A percentile compares a stretch with the other conserved stretches of the same genome.
These are phyloP conservation scores for Colletotrichum nymphaeae DNA, from an alignment of 2,329 filamentous ascomycete species.

Conservation along the genomic window DNA sequence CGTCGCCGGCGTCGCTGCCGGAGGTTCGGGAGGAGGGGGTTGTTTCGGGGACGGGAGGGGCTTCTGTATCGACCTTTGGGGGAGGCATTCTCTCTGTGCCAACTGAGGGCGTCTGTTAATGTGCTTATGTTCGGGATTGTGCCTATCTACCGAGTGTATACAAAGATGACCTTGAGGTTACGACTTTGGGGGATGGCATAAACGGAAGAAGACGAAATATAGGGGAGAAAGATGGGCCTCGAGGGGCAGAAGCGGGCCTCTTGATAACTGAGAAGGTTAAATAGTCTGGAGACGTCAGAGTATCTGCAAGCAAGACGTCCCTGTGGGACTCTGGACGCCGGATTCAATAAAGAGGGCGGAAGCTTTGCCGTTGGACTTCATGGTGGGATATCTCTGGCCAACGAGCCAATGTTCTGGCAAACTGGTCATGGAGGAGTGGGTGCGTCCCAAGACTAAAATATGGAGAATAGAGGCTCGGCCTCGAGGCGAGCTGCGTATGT, in stretches of 20 bases:
- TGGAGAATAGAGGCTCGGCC: neutral
- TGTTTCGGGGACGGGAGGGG: conserved; percentile 12
- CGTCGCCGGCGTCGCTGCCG: neutral
- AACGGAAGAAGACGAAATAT: neutral
- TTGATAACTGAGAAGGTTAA: neutral
- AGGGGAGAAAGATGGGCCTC: neutral
- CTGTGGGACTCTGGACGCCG: neutral
- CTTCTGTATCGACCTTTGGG: conserved; percentile 22
- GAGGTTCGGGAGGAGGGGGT: conserved; percentile 3
- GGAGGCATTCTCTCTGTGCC: neutral
- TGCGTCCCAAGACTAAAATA: conserved; percentile 20
- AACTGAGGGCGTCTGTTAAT: neutral
- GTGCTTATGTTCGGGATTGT: neutral
- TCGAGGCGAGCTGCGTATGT: neutral
- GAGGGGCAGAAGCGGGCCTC: neutral
- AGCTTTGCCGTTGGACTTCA: neutral
- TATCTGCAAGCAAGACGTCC: neutral
- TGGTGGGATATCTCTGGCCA: conserved; percentile 1
- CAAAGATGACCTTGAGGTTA: neutral
- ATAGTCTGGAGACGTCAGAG: neutral
- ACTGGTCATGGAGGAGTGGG: conserved; percentile 29
- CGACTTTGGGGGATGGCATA: neutral
- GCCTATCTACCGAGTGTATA: neutral
- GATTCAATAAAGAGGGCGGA: conserved; percentile 4
- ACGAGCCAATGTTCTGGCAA: conserved; percentile 12